Conservation (phyloP, 2,329 filamentous ascomycete species). For the Fusarium verticillioides region DNA sequence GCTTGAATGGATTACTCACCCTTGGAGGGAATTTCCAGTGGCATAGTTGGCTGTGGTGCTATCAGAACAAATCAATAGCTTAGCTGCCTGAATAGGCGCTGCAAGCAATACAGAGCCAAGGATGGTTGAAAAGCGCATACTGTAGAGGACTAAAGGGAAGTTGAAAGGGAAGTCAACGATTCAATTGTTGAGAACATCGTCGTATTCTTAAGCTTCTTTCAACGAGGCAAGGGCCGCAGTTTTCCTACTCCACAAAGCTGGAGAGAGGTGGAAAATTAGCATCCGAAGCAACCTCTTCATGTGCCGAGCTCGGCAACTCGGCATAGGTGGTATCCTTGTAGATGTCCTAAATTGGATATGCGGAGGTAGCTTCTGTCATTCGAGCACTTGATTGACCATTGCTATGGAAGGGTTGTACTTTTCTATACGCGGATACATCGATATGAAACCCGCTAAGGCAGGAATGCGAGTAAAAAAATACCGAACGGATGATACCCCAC, state of each 20-base stretch:
- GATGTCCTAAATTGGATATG: background rate
- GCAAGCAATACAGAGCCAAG: background rate
- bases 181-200: rapidly evolving
- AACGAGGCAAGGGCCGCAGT: rapidly evolving
- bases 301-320: background rate
- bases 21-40: rapidly evolving
- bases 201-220: rapidly evolving
- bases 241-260: rapidly evolving
- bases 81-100: background rate
- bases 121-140: background rate
- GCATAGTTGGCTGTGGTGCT: background rate
- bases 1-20: rapidly evolving
- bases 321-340: background rate
- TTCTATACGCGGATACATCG: background rate
- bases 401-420: rapidly evolving
- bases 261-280: background rate
- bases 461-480: background rate
- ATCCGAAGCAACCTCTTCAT: background rate
- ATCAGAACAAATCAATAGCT: background rate
- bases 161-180: rapidly evolving
- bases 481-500: background rate
- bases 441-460: background rate
- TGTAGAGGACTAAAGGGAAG: rapidly evolving
- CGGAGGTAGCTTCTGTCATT: background rate
- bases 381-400: background rate